Percentiles rank a stretch among this genome's conserved stretches.
Evolutionary conservation across 2,329 filamentous ascomycete species (phyloP).

Genomic region (Epichloe brachyelytri): DNA sequence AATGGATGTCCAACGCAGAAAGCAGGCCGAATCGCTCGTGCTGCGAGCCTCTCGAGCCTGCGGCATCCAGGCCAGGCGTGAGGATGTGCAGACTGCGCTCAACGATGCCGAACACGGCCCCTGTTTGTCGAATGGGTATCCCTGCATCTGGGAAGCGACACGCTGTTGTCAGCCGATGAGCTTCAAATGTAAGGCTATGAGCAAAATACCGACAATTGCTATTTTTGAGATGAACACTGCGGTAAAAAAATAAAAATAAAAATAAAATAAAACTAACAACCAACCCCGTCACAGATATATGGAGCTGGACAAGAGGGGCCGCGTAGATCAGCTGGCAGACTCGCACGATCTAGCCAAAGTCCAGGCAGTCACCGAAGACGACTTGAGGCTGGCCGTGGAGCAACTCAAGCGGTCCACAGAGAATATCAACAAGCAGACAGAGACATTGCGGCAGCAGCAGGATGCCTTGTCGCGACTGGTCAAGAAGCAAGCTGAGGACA

Average conservation of each 20-base stretch:
- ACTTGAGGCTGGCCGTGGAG: constrained; percentile 47
- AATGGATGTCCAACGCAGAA: constrained; percentile 17
- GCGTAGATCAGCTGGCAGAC: constrained; percentile 32
- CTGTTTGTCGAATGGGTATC: constrained; percentile 35
- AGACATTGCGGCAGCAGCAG: constrained; percentile 47
- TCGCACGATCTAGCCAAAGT: constrained; percentile 32
- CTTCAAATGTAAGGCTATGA: constrained; percentile 28
- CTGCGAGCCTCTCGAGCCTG: constrained; percentile 20
- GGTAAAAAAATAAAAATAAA: too few species aligned
- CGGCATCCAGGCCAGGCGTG: constrained; percentile 18
- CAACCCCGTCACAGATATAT: constrained; percentile 30
- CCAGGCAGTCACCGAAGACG: constrained; percentile 42
- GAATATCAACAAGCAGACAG: constrained; percentile 50
- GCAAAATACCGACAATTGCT: background rate
- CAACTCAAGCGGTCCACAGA: constrained; percentile 53
- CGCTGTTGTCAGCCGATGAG: constrained; percentile 41
- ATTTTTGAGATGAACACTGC: too few species aligned
- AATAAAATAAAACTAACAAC: background rate
- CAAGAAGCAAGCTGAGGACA: constrained; percentile 23
- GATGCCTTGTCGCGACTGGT: constrained; percentile 42
- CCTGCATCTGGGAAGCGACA: constrained; percentile 34
- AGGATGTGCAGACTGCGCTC: constrained; percentile 26
- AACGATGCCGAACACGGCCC: constrained; percentile 20
- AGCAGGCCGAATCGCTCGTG: constrained; percentile 20
- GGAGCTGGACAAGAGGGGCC: constrained; percentile 33